Base-by-base conservation (phyloP, 495 filamentous ascomycete genomes). In the Aspergillus ellipticus region DNA sequence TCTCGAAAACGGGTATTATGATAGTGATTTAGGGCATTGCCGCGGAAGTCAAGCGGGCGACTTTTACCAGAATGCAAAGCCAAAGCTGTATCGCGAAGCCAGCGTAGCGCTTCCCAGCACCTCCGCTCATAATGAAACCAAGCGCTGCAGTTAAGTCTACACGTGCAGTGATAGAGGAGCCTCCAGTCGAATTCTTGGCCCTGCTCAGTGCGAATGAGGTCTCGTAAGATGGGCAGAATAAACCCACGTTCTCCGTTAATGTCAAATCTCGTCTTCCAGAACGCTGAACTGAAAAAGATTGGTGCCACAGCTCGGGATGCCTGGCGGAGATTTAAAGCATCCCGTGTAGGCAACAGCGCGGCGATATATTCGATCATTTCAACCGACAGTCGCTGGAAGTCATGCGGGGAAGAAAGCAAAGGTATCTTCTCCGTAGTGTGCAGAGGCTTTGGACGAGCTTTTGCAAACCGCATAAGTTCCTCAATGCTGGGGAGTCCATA, bases 131-230 rank as follows among this genome's bases (percentile, higher is more conserved):
- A 20, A 0, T 46, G 37, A 33, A 46, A 54, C 26, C 39, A 22
- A 2, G 9, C n/a, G 15, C 39, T 54, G 19, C 52, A 47, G 16
- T 47, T 54, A 2, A 47, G 52, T 7, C 47, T 3, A 11, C 37
- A 31, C 21, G 52, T 54, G 19, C 52, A 46, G 42, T 54, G 52
- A 17, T 54, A 54, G 1, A 54, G 52, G 5, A 54, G 52, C 41
- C 24, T 31, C 52, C 52, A 54, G 42, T 47, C 52, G 10, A 54
- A 22, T 2, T 42, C 24, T 33, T 19, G 24, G 9, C 29, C n/a
- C 10, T 8, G 17, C 15, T 42, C 2, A 4, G 16, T 3, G n/a
- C 17, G 10, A 26, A 20, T 35, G 1, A 33, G 11, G 1, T 46
- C 17, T 9, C 16, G 22, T 24, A 51, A 10, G 8, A 54, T 26